phyloP scores from a whole-genome alignment of 78 protist species.

The Dictyostelium capitatum region DNA sequence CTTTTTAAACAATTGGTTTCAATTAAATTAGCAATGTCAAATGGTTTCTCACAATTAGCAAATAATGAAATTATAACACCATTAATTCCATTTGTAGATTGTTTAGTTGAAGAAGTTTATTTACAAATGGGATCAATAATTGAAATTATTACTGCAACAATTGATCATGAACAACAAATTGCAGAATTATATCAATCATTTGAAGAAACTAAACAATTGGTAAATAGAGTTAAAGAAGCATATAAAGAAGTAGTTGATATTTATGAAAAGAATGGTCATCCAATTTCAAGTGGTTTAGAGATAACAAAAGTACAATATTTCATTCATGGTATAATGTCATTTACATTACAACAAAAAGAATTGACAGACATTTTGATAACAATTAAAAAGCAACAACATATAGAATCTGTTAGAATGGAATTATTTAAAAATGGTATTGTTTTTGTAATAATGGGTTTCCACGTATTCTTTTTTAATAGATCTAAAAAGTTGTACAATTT shows the following conservation, averaged over 20 bases:
- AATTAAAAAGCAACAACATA: conserved; percentile 8
- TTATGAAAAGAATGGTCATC: conserved; percentile 20
- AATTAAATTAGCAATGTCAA: neutral
- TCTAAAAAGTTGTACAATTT: neutral
- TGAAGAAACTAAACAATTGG: conserved; percentile 47
- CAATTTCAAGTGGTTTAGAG: conserved; percentile 21
- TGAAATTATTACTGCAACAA: neutral
- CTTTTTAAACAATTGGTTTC: conserved; percentile 17
- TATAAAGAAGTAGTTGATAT: conserved; percentile 22
- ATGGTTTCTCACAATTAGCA: neutral
- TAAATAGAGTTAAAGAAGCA: neutral
- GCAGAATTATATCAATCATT: conserved; percentile 19
- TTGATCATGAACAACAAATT: neutral
- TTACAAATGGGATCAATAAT: conserved; percentile 55
- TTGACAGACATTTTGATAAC: neutral
- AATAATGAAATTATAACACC: conserved; percentile 17
- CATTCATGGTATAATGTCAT: conserved; percentile 41
- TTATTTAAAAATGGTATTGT: conserved; percentile 12
- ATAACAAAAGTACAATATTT: conserved; percentile 51
- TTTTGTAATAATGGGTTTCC: neutral
- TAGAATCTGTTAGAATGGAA: conserved; percentile 3
- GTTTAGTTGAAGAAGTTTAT: conserved; percentile 23
- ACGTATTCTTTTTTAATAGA: neutral
- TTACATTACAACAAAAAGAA: conserved; percentile 36
- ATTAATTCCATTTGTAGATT: conserved; percentile 36